Conservation (phyloP, 1,284 basidiomycete genomes). For the Moesziomyces globuligerus region DNA sequence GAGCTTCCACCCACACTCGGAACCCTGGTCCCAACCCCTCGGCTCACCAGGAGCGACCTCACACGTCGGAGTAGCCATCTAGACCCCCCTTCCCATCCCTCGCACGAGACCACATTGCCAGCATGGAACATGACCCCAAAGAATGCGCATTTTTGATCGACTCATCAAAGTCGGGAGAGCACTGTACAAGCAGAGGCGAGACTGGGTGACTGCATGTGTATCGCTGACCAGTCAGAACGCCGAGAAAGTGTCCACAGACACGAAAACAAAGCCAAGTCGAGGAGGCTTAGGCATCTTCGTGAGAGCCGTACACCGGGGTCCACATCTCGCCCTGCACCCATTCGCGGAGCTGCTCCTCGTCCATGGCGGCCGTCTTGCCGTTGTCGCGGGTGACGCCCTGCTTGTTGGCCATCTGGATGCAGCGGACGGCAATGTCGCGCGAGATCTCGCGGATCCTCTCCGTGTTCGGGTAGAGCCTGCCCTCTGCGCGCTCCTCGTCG, state of each 20-base stretch:
- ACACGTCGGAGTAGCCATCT: not conserved
- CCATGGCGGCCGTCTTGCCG: constrained; percentile 59
- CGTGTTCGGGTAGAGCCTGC: constrained; percentile 59
- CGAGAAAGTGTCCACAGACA: not conserved
- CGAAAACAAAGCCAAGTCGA: not conserved
- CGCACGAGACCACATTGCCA: not conserved
- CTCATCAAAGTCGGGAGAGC: not conserved
- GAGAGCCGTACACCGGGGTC: constrained; percentile 53
- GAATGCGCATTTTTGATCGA: not conserved
- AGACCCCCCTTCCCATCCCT: not conserved
- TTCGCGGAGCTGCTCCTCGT: constrained; percentile 53
- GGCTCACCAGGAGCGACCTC: not conserved
- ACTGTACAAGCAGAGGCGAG: not conserved
- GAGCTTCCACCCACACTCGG: not conserved
- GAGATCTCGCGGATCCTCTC: constrained; percentile 62
- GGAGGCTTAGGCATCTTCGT: constrained; percentile 11
- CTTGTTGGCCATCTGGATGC: constrained; percentile 63
- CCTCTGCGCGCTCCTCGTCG: constrained; percentile 73
- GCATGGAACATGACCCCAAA: too few relatives aligned
- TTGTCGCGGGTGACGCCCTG: constrained; percentile 55
- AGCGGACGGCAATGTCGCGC: constrained; percentile 55
- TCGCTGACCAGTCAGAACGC: not conserved
- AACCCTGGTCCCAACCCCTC: not conserved
- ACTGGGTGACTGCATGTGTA: not conserved
- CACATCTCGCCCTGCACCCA: constrained; percentile 65